Base-by-base conservation (phyloP, 768 basidiomycete species). In the Paxillus ammoniavirescens region DNA sequence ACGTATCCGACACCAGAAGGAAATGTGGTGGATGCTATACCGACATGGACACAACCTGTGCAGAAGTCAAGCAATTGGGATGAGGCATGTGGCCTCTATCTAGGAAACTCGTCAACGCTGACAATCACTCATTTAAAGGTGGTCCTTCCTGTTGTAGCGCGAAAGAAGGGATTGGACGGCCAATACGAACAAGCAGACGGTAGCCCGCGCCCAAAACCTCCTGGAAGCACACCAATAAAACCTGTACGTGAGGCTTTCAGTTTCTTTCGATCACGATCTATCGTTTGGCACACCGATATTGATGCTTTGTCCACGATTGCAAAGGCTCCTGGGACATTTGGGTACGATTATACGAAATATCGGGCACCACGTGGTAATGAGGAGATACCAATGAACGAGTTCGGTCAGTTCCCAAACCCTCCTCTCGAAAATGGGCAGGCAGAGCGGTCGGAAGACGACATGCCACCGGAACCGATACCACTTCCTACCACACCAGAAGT, bases 321-420 rank as follows among this genome's bases (percentile, higher is more conserved):
- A 26, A 53, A 90, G 89, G 87, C 89, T 15, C 88, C 91, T 8
- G 90, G 90, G 17, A 91, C 89, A 42, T 93, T 93, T 67, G 89
- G 85, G 4, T 92, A 77, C 65, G 86, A 91, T 61, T 78, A 81
- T 50, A 74, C 84, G 7, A 93, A 91, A 69, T 84, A 86, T 61
- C 82, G 83, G 8, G 75, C 77, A 9, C 73, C 75, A 55, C 77
- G 72, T 44, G 63, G 53, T 18, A 72, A 71, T 30, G 70, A 70
- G 49, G 76, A 78, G 63, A 83, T 87, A 46, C 77, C 76, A 17
- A 81, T 88, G 83, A 77, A 82, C 61, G 87, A 89, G 58, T 86
- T 90, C 62, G 86, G 86, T 17, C 58, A 62, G 23, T 73, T 68
- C 36, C 73, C 72, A 55, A 61, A 63, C 31, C 51, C 62, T 44